Conservation (phyloP, 371 early-diverging fungal genomes). For the Rhizomucor pusillus region DNA sequence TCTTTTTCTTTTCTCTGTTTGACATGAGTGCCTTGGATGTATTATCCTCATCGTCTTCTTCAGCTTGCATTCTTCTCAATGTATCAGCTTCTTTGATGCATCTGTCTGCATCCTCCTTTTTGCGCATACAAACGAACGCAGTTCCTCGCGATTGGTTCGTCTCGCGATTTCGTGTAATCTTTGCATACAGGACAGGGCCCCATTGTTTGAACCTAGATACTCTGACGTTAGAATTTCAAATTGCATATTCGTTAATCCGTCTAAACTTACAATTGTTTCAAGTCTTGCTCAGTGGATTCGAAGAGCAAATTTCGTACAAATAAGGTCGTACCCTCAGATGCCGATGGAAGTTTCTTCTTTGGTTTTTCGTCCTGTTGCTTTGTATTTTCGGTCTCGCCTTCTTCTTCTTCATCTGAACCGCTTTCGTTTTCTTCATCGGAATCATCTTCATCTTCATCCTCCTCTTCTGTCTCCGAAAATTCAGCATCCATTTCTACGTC, state of each 20-base stretch:
- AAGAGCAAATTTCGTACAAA: constrained; percentile 92
- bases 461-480: constrained; percentile 34
- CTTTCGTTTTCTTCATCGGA: constrained; percentile 39
- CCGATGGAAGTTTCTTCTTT: constrained; percentile 30
- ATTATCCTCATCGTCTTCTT: constrained; percentile 37
- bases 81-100: constrained; percentile 69
- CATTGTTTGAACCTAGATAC: constrained; percentile 56
- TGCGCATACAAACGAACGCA: constrained; percentile 87
- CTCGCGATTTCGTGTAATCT: constrained; percentile 77
- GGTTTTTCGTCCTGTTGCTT: constrained; percentile 13
- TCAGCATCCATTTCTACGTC: constrained; percentile 34
- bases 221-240: background rate
- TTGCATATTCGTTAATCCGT: background rate
- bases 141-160: constrained; percentile 88
- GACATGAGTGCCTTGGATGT: constrained; percentile 33
- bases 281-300: constrained; percentile 82
- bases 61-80: constrained; percentile 40
- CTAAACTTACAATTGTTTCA: constrained; percentile 66
- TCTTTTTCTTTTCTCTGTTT: constrained; percentile 51
- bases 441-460: constrained; percentile 34
- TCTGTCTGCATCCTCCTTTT: constrained; percentile 68
- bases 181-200: constrained; percentile 82
- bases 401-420: constrained; percentile 21
- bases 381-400: constrained; percentile 4
- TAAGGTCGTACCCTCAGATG: constrained; percentile 74